A percentile compares a stretch with the other conserved stretches of the same genome.
Evolutionary conservation across 177 flowering plant genomes (phyloP).

Genomic region (Tripterygium wilfordii): DNA sequence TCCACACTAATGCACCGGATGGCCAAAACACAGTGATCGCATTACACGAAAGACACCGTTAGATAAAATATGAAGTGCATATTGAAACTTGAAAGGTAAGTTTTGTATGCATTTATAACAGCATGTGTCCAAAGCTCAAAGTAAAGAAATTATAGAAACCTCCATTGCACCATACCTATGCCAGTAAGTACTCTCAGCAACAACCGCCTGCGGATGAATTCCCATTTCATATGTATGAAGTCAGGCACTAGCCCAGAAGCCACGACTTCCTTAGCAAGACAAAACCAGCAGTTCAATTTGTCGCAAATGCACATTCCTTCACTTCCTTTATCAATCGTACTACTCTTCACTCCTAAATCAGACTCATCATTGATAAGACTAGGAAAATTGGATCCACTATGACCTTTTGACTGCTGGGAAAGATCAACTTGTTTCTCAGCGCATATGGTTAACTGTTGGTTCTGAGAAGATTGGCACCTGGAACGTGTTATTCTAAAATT

Average conservation of each 20-base stretch:
- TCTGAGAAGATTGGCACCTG: conserved; percentile 30
- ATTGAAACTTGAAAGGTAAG: no score
- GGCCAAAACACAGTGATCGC: no score
- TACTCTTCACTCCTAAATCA: conserved; percentile 9
- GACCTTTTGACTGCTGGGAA: conserved; percentile 9
- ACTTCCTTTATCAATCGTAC: conserved; percentile 17
- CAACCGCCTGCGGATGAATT: conserved; percentile 49
- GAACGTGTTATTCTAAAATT: conserved; percentile 56
- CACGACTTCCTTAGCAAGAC: conserved; percentile 38
- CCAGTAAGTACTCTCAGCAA: conserved; percentile 31
- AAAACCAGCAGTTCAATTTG: conserved; percentile 49
- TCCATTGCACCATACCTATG: conserved; percentile 20
- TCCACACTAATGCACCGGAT: no score
- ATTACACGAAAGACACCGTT: no score
- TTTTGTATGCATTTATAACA: no score
- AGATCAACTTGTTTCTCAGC: conserved; percentile 6
- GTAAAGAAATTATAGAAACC: not conserved
- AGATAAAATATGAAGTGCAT: no score
- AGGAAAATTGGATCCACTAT: conserved; percentile 6
- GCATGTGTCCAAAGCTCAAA: no score
- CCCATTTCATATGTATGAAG: conserved; percentile 59
- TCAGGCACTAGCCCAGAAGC: conserved; percentile 33
- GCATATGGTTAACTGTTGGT: conserved; percentile 12
- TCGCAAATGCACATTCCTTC: conserved; percentile 27
- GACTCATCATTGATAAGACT: conserved; percentile 15